Evolutionary conservation across 148 eudicot genomes (phyloP), one percentile per base, ranked within the genome.

Genomic region (Heliosperma pusillum): DNA sequence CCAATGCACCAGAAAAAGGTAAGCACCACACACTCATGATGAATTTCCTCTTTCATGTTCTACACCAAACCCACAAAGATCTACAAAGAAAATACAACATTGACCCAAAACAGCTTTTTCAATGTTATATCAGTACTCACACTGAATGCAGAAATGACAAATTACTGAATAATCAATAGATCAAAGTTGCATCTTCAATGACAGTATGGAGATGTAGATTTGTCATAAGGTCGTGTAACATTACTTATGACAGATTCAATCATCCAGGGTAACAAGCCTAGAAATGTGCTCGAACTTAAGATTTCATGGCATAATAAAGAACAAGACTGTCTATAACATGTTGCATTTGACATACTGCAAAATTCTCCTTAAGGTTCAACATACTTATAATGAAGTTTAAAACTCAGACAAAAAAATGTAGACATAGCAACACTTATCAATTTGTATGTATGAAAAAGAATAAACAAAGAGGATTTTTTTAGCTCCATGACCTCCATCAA

Each of bases 1-100:
- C 69, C 47, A 65, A 65, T 16, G 69, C 45, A 19, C 45, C 69
- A 65, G 47, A 33, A 30, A 65, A 65, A 63, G 42, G 9, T 63
- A 29, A 33, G 7, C 16, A 65, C 5, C 16, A 27, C 66, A 63
- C 36, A 3, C 27, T 26, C 11, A 0, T 29, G 29, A 63, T 0
- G n/a, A 3, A 63, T 63, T 63, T 30, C 45, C 45, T 42, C 40
- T 13, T 42, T 65, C 21, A 29, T 17, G 29, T 68, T 68, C 56
- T 22, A 42, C 55, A 44, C 56, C 55, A 68, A 67, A 67, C 26
- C 71, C 55, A 44, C 29, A 44, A 45, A 42, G 21, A 68, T 11
- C 11, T 42, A 19, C 71, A 68, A 42, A n/a, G 17, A 42, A 12
- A 42, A 42, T 20, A 4, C 27, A 42, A 45, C 71, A 44, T 68